These are phyloP conservation scores for Lepidopterella palustris DNA, from an alignment of 495 filamentous ascomycete species.

Conservation along the genomic window DNA sequence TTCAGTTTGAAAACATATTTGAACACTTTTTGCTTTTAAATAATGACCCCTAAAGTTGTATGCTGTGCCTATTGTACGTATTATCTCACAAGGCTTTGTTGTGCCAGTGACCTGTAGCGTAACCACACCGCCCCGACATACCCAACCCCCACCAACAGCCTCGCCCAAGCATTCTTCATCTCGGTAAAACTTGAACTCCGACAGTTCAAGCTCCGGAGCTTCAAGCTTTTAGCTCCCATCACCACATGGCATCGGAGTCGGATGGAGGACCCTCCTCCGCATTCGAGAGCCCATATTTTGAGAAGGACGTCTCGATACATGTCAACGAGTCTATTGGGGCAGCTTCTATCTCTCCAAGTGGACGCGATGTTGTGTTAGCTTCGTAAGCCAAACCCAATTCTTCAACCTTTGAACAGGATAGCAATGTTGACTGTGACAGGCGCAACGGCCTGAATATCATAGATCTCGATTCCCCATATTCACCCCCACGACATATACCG, in stretches of 20 bases:
- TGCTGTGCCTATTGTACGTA: too few relatives aligned
- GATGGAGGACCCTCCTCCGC: constrained; percentile 45
- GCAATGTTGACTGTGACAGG: constrained; percentile 31
- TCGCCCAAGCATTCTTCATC: neutral
- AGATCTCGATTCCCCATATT: constrained; percentile 87
- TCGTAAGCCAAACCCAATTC: constrained; percentile 50
- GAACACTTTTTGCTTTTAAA: too few relatives aligned
- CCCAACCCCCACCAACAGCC: neutral
- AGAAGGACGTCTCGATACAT: constrained; percentile 73
- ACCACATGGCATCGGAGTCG: neutral
- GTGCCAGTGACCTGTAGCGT: too few relatives aligned
- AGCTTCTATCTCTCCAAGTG: constrained; percentile 85
- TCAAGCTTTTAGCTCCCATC: neutral
- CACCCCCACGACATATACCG: constrained; percentile 75
- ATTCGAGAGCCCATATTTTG: constrained; percentile 81
- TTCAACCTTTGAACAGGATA: neutral
- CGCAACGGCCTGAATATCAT: constrained; percentile 84
- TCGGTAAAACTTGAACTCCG: neutral
- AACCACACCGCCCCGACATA: neutral
- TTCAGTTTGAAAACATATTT: too few relatives aligned
- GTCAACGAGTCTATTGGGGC: constrained; percentile 71
- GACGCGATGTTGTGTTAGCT: constrained; percentile 85
- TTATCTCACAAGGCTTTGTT: too few relatives aligned
- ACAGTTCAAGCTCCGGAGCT: neutral
- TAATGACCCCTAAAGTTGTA: too few relatives aligned